phyloP scores from a whole-genome alignment of 345 rosid genomes.

The Iberis pinnata region DNA sequence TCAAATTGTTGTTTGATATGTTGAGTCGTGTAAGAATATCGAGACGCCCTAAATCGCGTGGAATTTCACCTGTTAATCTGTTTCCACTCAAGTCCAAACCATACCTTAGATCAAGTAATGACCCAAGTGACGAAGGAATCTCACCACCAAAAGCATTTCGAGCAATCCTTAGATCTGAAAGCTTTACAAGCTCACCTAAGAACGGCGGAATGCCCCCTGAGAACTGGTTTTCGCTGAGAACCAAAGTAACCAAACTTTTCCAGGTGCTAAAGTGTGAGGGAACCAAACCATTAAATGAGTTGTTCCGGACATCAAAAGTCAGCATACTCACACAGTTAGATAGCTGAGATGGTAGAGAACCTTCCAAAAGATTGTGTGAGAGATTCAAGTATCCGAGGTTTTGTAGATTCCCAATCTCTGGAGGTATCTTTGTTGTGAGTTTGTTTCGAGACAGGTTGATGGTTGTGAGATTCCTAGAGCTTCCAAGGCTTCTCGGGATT shows the following conservation, averaged over 20 bases:
- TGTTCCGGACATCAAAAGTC: slow-evolving; percentile 54
- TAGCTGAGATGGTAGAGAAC: slow-evolving; percentile 56
- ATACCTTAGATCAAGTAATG: slow-evolving; percentile 38
- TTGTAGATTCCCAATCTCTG: slow-evolving; percentile 45
- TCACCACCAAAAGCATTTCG: slow-evolving; percentile 59
- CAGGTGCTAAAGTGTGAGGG: slow-evolving; percentile 42
- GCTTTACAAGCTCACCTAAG: slow-evolving; percentile 42
- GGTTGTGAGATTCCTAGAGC: slow-evolving; percentile 38
- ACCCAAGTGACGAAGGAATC: slow-evolving; percentile 57
- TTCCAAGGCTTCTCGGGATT: slow-evolving; percentile 50
- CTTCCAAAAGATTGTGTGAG: slow-evolving; percentile 54
- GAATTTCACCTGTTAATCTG: slow-evolving; percentile 53
- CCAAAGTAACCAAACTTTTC: slow-evolving; percentile 46
- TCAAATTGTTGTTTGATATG: slow-evolving; percentile 56
- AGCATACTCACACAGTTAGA: slow-evolving; percentile 39
- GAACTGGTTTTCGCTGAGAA: slow-evolving; percentile 51
- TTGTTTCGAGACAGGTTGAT: slow-evolving; percentile 58
- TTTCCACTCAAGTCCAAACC: slow-evolving; percentile 56
- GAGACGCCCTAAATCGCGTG: slow-evolving; percentile 38
- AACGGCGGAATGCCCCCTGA: slow-evolving; percentile 57
- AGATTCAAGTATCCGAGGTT: slow-evolving; percentile 40
- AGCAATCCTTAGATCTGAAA: slow-evolving; percentile 49
- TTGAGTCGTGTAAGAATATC: slow-evolving; percentile 43
- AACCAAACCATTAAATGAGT: slow-evolving; percentile 51
- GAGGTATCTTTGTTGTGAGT: slow-evolving; percentile 51